Base-by-base conservation (phyloP, 1,284 basidiomycete species). In the Phaffia rhodozyma region DNA sequence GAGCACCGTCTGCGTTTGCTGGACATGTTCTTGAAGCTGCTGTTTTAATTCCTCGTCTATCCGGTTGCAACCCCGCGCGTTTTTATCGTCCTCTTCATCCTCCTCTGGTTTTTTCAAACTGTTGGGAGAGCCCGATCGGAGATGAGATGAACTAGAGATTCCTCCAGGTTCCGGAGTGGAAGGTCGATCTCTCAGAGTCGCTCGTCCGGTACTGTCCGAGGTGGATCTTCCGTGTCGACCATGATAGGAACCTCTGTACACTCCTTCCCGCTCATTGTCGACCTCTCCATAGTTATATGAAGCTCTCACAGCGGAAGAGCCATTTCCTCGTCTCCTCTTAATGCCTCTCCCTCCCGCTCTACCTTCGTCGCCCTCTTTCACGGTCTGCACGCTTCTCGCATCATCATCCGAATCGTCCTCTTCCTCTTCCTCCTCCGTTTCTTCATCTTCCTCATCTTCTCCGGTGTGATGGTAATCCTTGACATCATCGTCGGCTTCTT, bases 161-260 rank as follows among this genome's bases (percentile, higher is more conserved):
- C 7, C 81, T 79, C 0, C 80, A 2, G 87, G 87, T 70, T 89
- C 87, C 0, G 87, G 87, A 3, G 86, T 89, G 3, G 81, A 78
- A 6, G 87, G 86, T 58, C 86, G 78, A 4, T 82, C 84, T 43
- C 38, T 43, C 16, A 16, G 2, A 16, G 38, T 43, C 16, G 38
- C 5, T 43, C 38, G 38, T 43, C 38, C 38, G 38, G 5, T 43
- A 43, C 38, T 11, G 16, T 43, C 38, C 38, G 38, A 43, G 13
- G 13, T 43, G 38, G 38, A 43, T 43, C 38, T 43, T 43, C 38
- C 38, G 13, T 43, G 38, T 43, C 38, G 5, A 43, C 38, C 38
- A 43, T 43, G 38, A 25, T 43, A 43, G 38, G 38, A 43, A 11
- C 38, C 38, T 16, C 38, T 7, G 13, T 43, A 43, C 2, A 11